Evolutionary conservation across 805 yeast genomes (phyloP).

Genomic region (Zygosaccharomyces bailii): DNA sequence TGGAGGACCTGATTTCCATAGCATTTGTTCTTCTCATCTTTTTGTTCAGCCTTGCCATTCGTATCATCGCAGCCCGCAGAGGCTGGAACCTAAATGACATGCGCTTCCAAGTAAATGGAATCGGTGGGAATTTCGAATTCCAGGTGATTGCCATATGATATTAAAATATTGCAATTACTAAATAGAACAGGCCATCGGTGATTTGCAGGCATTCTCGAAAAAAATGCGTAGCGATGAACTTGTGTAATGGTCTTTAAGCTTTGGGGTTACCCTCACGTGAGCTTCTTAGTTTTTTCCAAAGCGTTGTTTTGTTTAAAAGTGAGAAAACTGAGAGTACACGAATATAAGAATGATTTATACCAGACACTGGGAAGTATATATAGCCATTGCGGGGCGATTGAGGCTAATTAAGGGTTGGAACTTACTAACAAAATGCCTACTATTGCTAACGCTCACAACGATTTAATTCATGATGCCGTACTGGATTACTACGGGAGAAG

Average conservation of each 20-base stretch:
- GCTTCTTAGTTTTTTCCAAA: background rate
- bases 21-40: constrained; percentile 21
- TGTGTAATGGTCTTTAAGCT: background rate
- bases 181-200: too few relatives aligned
- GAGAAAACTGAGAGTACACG: background rate
- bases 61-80: constrained; percentile 19
- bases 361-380: background rate
- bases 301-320: background rate
- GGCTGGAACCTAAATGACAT: constrained; percentile 29
- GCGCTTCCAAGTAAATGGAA: constrained; percentile 14
- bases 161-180: background rate
- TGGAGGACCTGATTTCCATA: constrained; percentile 25
- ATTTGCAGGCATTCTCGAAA: too few relatives aligned
- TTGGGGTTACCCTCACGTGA: constrained; percentile 8
- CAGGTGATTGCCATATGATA: constrained; percentile 30
- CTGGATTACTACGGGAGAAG: constrained; percentile 95
- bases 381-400: constrained; percentile 1
- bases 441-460: constrained; percentile 87
- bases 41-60: constrained; percentile 17
- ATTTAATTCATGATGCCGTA: constrained; percentile 93
- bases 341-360: background rate
- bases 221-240: too few relatives aligned
- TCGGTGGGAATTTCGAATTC: constrained; percentile 23
- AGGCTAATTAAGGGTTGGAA: constrained; percentile 2
- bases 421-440: constrained; percentile 51